Evolutionary conservation across 1,139 yeast genomes (phyloP).

Genomic region (Komagataea norvegica): DNA sequence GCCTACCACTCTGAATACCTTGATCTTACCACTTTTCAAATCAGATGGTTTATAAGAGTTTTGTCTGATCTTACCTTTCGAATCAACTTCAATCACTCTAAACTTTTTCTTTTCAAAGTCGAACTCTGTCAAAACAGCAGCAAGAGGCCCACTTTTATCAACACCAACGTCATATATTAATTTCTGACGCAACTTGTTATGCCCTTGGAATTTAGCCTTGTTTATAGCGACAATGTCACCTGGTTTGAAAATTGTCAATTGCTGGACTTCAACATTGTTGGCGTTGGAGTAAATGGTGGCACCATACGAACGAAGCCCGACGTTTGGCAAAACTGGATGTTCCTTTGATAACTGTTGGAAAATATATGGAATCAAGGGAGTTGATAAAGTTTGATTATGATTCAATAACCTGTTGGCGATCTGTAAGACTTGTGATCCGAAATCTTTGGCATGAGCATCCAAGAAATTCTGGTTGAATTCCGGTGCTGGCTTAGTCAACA

Average conservation of each 20-base stretch:
- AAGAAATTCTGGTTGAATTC: conserved; percentile 42
- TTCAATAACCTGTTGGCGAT: conserved; percentile 42
- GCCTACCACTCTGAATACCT: conserved; percentile 71
- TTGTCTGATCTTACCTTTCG: conserved; percentile 51
- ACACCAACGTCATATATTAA: conserved; percentile 47
- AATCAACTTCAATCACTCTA: conserved; percentile 61
- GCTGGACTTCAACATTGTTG: conserved; percentile 53
- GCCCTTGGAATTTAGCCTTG: conserved; percentile 68
- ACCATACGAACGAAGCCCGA: conserved; percentile 71
- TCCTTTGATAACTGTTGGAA: conserved; percentile 31
- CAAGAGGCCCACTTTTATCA: conserved; percentile 43
- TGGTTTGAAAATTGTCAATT: conserved; percentile 60
- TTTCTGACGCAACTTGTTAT: conserved; percentile 53
- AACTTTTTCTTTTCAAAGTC: conserved; percentile 74
- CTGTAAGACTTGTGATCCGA: conserved; percentile 40
- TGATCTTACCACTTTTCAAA: conserved; percentile 71
- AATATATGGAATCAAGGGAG: conserved; percentile 27
- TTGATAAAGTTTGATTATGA: conserved; percentile 30
- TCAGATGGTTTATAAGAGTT: conserved; percentile 67
- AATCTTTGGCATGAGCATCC: conserved; percentile 44
- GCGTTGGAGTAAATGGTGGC: conserved; percentile 61
- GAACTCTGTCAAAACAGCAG: conserved; percentile 58
- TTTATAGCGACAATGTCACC: conserved; percentile 82
- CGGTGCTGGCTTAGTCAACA: conserved; percentile 44
- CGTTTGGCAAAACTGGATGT: conserved; percentile 42